Conservation (phyloP, 768 basidiomycete species). For the Butyriboletus loyo region DNA sequence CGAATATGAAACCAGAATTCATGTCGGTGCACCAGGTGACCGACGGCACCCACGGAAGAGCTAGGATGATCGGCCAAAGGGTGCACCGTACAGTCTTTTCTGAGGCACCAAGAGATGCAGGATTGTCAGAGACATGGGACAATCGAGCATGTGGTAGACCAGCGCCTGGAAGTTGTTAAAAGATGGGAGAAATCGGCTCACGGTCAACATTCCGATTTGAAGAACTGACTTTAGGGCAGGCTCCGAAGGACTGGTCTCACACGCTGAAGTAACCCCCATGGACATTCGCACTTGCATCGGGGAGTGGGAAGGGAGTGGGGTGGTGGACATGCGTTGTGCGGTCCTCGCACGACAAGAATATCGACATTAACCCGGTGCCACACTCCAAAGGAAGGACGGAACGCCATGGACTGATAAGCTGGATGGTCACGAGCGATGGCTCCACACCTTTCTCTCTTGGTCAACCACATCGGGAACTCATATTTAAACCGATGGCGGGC, state of each 20-base stretch:
- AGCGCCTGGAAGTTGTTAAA: constrained; percentile 64
- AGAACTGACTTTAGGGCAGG: constrained; percentile 46
- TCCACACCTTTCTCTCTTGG: constrained; percentile 1
- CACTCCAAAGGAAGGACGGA: neutral
- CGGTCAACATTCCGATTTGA: constrained; percentile 4
- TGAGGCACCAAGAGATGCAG: constrained; percentile 56
- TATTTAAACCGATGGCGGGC: constrained; percentile 6
- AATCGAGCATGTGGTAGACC: constrained; percentile 56
- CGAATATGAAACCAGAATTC: too few relatives aligned
- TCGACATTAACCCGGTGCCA: neutral
- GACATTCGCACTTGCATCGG: too few relatives aligned
- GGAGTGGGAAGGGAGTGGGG: too few relatives aligned
- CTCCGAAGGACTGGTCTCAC: too few relatives aligned
- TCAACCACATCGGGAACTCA: constrained; percentile 1
- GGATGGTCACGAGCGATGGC: constrained; percentile 12
- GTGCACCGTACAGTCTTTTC: constrained; percentile 46
- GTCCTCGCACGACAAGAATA: neutral
- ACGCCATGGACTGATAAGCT: neutral
- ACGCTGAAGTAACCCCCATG: too few relatives aligned
- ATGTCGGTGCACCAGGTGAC: constrained; percentile 70
- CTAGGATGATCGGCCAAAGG: constrained; percentile 59
- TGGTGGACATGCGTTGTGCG: neutral
- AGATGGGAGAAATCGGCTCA: constrained; percentile 38
- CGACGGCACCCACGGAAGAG: constrained; percentile 42
- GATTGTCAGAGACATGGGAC: constrained; percentile 38